Conservation (phyloP, 306 rosid species). For the Lupinus albus region DNA sequence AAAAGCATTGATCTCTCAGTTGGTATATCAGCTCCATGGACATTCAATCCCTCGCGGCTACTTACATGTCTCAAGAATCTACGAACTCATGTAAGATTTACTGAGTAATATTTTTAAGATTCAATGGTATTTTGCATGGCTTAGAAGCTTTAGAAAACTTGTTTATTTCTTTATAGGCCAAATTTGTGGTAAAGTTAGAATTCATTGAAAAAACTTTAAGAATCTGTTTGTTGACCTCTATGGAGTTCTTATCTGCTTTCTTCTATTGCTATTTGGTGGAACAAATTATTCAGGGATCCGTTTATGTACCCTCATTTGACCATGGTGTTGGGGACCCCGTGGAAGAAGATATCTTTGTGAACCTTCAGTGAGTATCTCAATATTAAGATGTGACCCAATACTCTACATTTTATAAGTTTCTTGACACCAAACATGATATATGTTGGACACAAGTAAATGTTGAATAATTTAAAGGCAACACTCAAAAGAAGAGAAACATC, state of each 20-base stretch:
- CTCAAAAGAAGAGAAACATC: slow-evolving; percentile 14
- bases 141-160: slow-evolving; percentile 27
- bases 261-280: slow-evolving; percentile 47
- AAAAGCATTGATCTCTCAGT: slow-evolving; percentile 49
- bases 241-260: slow-evolving; percentile 33
- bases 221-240: slow-evolving; percentile 32
- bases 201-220: slow-evolving; percentile 19
- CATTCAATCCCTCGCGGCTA: slow-evolving; percentile 76
- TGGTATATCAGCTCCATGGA: slow-evolving; percentile 91
- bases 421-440: slow-evolving; percentile 4
- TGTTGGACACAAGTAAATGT: slow-evolving; percentile 20
- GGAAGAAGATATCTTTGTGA: slow-evolving; percentile 79
- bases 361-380: slow-evolving; percentile 66
- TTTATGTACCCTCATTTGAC: slow-evolving; percentile 88
- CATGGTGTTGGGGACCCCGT: slow-evolving; percentile 94
- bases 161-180: slow-evolving; percentile 31
- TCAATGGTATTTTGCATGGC: neutral
- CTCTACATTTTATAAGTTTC: slow-evolving; percentile 26
- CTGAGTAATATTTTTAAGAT: slow-evolving; percentile 26
- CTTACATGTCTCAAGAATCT: slow-evolving; percentile 71
- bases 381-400: slow-evolving; percentile 22
- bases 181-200: slow-evolving; percentile 24
- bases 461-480: slow-evolving; percentile 16
- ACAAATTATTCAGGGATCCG: slow-evolving; percentile 76
- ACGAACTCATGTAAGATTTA: slow-evolving; percentile 61